Evolutionary conservation across 495 filamentous ascomycete genomes (phyloP).

Genomic region (Endocarpon pusillum): DNA sequence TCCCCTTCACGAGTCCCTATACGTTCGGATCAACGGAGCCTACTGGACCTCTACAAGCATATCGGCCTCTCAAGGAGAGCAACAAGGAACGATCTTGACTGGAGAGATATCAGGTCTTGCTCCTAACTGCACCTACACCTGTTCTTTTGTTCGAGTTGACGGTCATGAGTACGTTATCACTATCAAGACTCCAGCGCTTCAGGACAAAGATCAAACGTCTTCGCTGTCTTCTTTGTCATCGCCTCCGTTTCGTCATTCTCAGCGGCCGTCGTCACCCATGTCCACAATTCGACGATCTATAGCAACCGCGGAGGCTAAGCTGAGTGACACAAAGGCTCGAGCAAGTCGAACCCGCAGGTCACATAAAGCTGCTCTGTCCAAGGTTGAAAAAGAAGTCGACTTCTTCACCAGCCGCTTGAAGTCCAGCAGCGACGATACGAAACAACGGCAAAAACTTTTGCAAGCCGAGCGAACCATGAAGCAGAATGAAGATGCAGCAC

Average conservation of each 20-base stretch:
- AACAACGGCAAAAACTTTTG: constrained; percentile 59
- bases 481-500: constrained; percentile 64
- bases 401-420: constrained; percentile 49
- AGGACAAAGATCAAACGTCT: constrained; percentile 47
- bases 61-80: constrained; percentile 28
- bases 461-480: constrained; percentile 63
- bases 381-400: constrained; percentile 65
- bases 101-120: constrained; percentile 83
- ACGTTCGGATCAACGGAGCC: constrained; percentile 74
- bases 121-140: constrained; percentile 68
- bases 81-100: constrained; percentile 47
- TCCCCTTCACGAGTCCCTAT: too few species aligned
- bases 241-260: constrained; percentile 37
- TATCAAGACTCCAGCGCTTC: constrained; percentile 61
- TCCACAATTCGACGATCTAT: constrained; percentile 84
- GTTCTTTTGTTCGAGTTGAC: constrained; percentile 62
- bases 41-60: constrained; percentile 75
- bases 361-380: constrained; percentile 51
- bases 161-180: constrained; percentile 55
- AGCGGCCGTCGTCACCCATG: constrained; percentile 69
- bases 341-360: constrained; percentile 64
- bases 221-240: constrained; percentile 18
- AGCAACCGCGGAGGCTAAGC: constrained; percentile 55
- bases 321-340: constrained; percentile 58
- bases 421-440: constrained; percentile 66